These are phyloP conservation scores for Fusarium sp. DNA, from an alignment of 2,329 filamentous ascomycete species.

Conservation along the genomic window DNA sequence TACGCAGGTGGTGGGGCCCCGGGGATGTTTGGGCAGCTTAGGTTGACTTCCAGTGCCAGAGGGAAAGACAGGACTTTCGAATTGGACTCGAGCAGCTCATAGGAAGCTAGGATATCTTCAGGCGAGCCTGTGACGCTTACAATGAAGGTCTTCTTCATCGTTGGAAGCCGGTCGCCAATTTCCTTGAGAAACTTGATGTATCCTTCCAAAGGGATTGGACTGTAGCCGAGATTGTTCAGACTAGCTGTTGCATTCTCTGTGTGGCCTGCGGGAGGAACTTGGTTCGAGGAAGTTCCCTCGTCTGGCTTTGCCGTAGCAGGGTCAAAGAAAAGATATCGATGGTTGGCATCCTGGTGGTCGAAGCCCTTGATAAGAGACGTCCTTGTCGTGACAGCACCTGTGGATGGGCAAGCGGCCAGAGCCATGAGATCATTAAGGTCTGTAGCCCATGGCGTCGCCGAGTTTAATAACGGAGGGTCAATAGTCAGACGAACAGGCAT, in stretches of 20 bases:
- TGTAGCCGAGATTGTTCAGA: constrained; percentile 81
- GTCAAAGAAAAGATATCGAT: constrained; percentile 77
- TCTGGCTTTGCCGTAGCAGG: constrained; percentile 45
- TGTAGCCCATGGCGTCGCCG: constrained; percentile 81
- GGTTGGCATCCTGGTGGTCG: constrained; percentile 66
- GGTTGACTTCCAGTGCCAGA: constrained; percentile 80
- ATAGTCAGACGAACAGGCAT: constrained; percentile 58
- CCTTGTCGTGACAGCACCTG: constrained; percentile 80
- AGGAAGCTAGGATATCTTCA: constrained; percentile 65
- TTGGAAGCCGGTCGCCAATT: constrained; percentile 49
- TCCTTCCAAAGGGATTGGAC: constrained; percentile 67
- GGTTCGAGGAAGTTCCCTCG: constrained; percentile 34
- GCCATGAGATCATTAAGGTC: constrained; percentile 68
- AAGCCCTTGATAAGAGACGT: constrained; percentile 77
- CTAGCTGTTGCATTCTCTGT: constrained; percentile 52
- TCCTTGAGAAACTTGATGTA: constrained; percentile 70
- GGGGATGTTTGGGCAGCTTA: constrained; percentile 82
- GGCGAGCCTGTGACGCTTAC: constrained; percentile 77
- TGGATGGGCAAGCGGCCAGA: constrained; percentile 71
- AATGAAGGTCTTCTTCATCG: constrained; percentile 68
- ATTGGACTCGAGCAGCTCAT: constrained; percentile 49
- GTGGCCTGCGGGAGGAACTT: constrained; percentile 20
- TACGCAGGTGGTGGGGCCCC: constrained; percentile 78
- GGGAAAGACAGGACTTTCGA: constrained; percentile 48
- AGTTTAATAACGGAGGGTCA: constrained; percentile 77